phyloP scores from a whole-genome alignment of 2,329 filamentous ascomycete species.

The Paecilomyces fulvus region DNA sequence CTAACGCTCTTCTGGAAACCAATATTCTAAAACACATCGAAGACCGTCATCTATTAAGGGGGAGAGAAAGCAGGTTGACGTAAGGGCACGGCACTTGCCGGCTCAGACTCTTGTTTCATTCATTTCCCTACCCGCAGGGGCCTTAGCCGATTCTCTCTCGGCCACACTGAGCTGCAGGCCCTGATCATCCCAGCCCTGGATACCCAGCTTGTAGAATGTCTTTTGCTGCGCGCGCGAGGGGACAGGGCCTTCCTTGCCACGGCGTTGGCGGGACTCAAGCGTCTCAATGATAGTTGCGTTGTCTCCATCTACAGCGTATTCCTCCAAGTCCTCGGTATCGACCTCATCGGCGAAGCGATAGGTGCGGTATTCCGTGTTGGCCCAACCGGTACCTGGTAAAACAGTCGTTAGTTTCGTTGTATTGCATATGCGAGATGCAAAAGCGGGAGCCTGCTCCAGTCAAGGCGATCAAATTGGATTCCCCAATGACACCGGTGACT shows the following conservation, averaged over 20 bases:
- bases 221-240: slow-evolving; percentile 29
- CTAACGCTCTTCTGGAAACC: no score
- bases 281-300: slow-evolving; percentile 37
- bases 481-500: not conserved
- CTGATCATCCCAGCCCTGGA: slow-evolving; percentile 36
- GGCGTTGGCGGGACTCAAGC: slow-evolving; percentile 30
- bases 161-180: slow-evolving; percentile 30
- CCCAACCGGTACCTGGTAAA: slow-evolving; percentile 59
- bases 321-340: slow-evolving; percentile 40
- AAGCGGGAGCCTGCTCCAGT: not conserved
- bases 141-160: slow-evolving; percentile 26
- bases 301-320: slow-evolving; percentile 25
- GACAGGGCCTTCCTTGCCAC: slow-evolving; percentile 29
- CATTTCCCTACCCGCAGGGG: slow-evolving; percentile 23
- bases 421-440: not conserved
- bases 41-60: no score
- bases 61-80: no score
- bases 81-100: no score
- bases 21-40: no score
- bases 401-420: slow-evolving; percentile 12
- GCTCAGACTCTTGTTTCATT: slow-evolving; percentile 18
- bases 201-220: slow-evolving; percentile 29
- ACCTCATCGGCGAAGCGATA: slow-evolving; percentile 53
- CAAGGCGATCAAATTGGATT: not conserved
- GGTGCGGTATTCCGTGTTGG: slow-evolving; percentile 63